Conservation (phyloP, 345 rosid genomes). For the Eucalyptus pauciflora region DNA sequence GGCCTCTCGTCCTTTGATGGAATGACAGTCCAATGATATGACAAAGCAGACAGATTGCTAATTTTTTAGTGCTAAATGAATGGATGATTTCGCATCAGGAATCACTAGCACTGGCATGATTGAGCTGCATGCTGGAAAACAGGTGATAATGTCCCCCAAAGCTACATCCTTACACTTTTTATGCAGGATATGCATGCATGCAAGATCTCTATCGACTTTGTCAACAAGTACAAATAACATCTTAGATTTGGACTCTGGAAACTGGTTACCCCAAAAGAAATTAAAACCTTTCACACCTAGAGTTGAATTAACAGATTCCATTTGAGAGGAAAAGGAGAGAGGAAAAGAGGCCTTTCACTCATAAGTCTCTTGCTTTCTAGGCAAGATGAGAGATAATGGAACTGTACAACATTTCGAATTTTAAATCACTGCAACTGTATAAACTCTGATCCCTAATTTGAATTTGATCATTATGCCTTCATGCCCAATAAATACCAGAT, state of each 20-base stretch:
- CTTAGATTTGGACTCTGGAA: not conserved
- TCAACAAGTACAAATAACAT: not conserved
- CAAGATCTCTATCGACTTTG: not conserved
- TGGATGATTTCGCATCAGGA: not conserved
- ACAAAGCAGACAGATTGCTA: not conserved
- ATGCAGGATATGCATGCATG: not conserved
- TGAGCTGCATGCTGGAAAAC: not conserved
- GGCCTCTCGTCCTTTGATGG: not conserved
- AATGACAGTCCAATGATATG: not conserved
- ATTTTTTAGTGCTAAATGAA: not conserved
- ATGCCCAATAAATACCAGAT: not conserved
- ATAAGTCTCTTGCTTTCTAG: not conserved
- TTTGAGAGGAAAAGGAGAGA: not conserved
- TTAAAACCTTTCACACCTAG: not conserved
- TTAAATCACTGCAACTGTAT: not conserved
- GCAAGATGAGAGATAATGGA: not conserved
- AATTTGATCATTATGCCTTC: not conserved
- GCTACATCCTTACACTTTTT: not conserved
- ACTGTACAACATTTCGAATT: not conserved
- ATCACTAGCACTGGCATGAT: not conserved
- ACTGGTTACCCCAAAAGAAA: not conserved
- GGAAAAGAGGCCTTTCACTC: not conserved
- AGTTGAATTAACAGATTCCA: not conserved
- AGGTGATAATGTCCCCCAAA: not conserved
- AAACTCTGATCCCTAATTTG: not conserved